These are phyloP conservation scores for Lachnellula cervina DNA, from an alignment of 2,329 filamentous ascomycete species.

Conservation along the genomic window DNA sequence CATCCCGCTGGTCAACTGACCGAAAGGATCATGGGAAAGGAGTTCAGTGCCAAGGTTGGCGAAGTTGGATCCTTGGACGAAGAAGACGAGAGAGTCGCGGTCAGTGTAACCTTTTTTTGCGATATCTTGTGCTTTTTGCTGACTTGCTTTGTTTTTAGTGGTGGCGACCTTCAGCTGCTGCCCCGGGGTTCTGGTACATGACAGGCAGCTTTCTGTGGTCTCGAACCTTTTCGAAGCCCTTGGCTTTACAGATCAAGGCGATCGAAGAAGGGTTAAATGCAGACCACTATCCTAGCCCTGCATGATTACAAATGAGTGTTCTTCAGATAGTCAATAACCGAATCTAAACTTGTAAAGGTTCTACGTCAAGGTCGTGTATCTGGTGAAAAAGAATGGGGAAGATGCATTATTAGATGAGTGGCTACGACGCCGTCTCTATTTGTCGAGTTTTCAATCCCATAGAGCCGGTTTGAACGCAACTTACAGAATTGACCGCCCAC, in stretches of 20 bases:
- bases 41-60: neutral
- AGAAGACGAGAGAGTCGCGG: neutral
- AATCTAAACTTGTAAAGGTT: too few species aligned
- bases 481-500: neutral
- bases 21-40: neutral
- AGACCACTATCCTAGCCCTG: neutral
- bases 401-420: too few species aligned
- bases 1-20: neutral
- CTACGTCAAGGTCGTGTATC: too few species aligned
- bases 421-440: too few species aligned
- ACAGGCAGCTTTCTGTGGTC: constrained; percentile 12
- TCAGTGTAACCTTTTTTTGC: neutral
- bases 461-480: neutral
- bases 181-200: neutral
- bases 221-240: constrained; percentile 33
- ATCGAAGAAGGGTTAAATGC: constrained; percentile 5
- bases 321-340: too few species aligned
- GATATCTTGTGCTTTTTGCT: neutral
- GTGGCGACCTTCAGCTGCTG: neutral
- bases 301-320: too few species aligned
- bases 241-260: constrained; percentile 39
- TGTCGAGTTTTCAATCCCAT: too few species aligned
- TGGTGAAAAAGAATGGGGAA: too few species aligned
- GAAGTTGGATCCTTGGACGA: neutral
- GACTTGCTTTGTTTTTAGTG: neutral